A percentile compares a stretch with the other conserved stretches of the same genome.
These are phyloP conservation scores for Thalassiosira mediterranea DNA, from an alignment of 352 stramenopile species.

Conservation along the genomic window DNA sequence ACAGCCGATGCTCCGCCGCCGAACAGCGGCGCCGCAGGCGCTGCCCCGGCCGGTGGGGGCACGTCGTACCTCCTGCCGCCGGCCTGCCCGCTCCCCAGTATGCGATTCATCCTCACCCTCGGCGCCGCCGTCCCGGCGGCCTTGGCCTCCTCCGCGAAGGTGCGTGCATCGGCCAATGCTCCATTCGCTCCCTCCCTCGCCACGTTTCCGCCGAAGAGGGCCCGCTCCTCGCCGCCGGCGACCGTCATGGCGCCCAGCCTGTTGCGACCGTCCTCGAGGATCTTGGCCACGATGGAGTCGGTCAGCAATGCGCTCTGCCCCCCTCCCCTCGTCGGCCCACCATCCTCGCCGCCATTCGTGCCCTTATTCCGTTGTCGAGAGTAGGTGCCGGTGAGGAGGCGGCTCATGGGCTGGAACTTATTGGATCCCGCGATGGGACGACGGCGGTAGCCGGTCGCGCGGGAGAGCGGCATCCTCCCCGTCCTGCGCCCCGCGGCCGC, in stretches of 20 bases:
- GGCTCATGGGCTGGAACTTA: constrained; percentile 18
- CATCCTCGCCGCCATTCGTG: not conserved
- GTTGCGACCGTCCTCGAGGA: constrained; percentile 26
- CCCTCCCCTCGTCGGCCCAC: not conserved
- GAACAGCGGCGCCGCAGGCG: not conserved
- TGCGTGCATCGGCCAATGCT: not conserved
- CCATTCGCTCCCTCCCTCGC: not conserved
- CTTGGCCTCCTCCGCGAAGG: constrained; percentile 26
- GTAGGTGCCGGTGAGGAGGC: constrained; percentile 17
- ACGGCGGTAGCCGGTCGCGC: constrained; percentile 2
- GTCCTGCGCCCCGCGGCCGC: not conserved
- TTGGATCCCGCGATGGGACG: constrained; percentile 26
- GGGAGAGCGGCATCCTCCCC: not conserved
- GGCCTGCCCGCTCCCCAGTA: constrained; percentile 40
- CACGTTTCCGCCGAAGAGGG: constrained; percentile 1
- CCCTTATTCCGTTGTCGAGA: not conserved
- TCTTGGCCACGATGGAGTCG: constrained; percentile 26
- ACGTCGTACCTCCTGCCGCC: constrained; percentile 18
- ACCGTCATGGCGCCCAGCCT: constrained; percentile 1
- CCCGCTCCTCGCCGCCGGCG: constrained; percentile 3
- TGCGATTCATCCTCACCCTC: constrained; percentile 42
- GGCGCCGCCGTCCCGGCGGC: constrained; percentile 9
- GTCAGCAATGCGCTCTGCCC: constrained; percentile 14
- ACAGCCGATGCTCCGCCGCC: not conserved
- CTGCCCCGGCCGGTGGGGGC: not conserved